A percentile compares a stretch with the other conserved stretches of the same genome.
These are phyloP conservation scores for Monosporascus sp. DNA, from an alignment of 2,329 filamentous ascomycete genomes.

Conservation along the genomic window DNA sequence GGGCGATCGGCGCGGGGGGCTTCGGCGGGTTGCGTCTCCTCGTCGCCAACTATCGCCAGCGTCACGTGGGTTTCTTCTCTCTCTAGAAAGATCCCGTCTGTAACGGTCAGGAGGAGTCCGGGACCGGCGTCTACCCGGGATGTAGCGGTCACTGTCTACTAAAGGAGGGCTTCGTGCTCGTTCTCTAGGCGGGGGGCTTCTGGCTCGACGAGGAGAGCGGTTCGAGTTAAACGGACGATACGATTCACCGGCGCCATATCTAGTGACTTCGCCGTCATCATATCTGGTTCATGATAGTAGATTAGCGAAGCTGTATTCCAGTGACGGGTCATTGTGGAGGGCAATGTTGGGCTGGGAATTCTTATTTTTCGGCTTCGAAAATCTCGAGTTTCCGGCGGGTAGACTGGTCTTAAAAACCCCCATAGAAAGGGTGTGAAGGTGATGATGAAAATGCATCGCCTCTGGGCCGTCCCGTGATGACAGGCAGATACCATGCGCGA, in stretches of 20 bases:
- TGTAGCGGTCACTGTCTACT: slow-evolving; percentile 35
- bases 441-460: too few relatives aligned
- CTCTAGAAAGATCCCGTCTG: slow-evolving; percentile 31
- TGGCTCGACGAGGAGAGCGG: slow-evolving; percentile 38
- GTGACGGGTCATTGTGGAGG: too few relatives aligned
- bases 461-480: too few relatives aligned
- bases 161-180: slow-evolving; percentile 32
- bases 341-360: too few relatives aligned
- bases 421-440: too few relatives aligned
- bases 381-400: too few relatives aligned
- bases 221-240: slow-evolving; percentile 53
- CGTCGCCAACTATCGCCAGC: slow-evolving; percentile 32
- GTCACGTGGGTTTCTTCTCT: slow-evolving; percentile 12
- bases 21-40: slow-evolving; percentile 33
- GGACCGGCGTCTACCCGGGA: slow-evolving; percentile 37
- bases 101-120: slow-evolving; percentile 35
- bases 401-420: too few relatives aligned
- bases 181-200: slow-evolving; percentile 23
- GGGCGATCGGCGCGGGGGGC: slow-evolving; percentile 29
- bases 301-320: neutral
- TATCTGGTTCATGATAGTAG: slow-evolving; percentile 34
- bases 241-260: slow-evolving; percentile 57
- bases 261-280: slow-evolving; percentile 57
- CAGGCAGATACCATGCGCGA: too few relatives aligned
- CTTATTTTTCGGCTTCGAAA: too few relatives aligned